A percentile compares a stretch with the other conserved stretches of the same genome.
phyloP scores from a whole-genome alignment of 192 early-diverging fungal species.

The Pecoramyces ruminantium region DNA sequence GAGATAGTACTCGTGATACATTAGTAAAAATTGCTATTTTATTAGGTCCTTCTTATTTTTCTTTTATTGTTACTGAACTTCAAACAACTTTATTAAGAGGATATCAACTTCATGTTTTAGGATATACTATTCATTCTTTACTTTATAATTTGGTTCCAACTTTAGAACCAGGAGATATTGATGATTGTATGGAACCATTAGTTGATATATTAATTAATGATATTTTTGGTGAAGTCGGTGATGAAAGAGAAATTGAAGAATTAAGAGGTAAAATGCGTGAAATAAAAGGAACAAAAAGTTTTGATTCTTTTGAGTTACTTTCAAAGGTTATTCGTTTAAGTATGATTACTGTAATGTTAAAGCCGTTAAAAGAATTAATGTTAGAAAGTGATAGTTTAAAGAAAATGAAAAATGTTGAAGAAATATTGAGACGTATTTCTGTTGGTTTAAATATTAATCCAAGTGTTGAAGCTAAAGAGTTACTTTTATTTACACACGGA shows the following conservation, averaged over 20 bases:
- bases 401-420: slow-evolving; percentile 59
- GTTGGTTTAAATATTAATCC: slow-evolving; percentile 65
- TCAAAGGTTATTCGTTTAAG: slow-evolving; percentile 48
- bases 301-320: slow-evolving; percentile 74
- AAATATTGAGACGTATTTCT: slow-evolving; percentile 54
- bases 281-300: slow-evolving; percentile 66
- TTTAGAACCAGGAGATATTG: slow-evolving; percentile 43
- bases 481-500: slow-evolving; percentile 68
- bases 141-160: slow-evolving; percentile 45
- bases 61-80: slow-evolving; percentile 78
- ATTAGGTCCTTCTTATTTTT: slow-evolving; percentile 67
- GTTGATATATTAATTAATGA: slow-evolving; percentile 65
- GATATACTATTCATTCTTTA: slow-evolving; percentile 75
- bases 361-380: slow-evolving; percentile 77
- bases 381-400: slow-evolving; percentile 62
- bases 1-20: slow-evolving; percentile 72
- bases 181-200: slow-evolving; percentile 57
- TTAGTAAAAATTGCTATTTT: slow-evolving; percentile 69
- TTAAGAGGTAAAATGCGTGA: slow-evolving; percentile 81
- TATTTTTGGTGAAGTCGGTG: slow-evolving; percentile 77
- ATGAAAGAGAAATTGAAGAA: slow-evolving; percentile 80
- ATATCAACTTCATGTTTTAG: slow-evolving; percentile 87
- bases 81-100: slow-evolving; percentile 57
- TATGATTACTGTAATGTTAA: slow-evolving; percentile 49
- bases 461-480: slow-evolving; percentile 36